Evolutionary conservation across 2,329 filamentous ascomycete species (phyloP).

Genomic region (Alternaria atra): DNA sequence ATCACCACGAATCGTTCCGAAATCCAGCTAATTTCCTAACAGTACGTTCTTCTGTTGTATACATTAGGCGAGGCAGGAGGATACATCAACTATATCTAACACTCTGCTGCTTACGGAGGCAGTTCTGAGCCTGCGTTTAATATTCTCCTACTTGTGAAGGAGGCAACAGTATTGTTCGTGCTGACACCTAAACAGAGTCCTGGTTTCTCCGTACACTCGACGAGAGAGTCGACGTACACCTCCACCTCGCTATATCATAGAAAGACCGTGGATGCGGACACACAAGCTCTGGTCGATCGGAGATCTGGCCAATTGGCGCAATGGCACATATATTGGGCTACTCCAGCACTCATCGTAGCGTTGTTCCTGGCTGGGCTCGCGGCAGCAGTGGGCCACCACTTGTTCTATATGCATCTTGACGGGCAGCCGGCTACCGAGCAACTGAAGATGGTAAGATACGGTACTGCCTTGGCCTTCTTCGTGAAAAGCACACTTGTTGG

Average conservation of each 20-base stretch:
- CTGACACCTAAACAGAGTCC: conserved; percentile 9
- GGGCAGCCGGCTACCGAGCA: conserved; percentile 43
- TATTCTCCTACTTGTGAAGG: too few species aligned
- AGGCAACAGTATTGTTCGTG: too few species aligned
- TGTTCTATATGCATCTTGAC: conserved; percentile 45
- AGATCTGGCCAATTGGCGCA: conserved; percentile 46
- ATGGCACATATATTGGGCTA: conserved; percentile 49
- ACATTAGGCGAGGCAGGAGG: too few species aligned
- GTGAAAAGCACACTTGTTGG: conserved; percentile 50
- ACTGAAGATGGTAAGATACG: conserved; percentile 47
- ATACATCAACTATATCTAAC: too few species aligned
- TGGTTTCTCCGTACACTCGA: conserved; percentile 23
- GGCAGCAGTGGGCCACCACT: conserved; percentile 48
- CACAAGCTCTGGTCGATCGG: conserved; percentile 44
- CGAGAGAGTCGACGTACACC: conserved; percentile 35
- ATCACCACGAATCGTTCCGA: too few species aligned
- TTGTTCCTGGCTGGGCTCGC: conserved; percentile 44
- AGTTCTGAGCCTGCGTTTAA: too few species aligned
- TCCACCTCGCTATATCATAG: conserved; percentile 34
- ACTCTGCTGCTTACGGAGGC: too few species aligned
- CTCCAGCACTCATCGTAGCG: conserved; percentile 38
- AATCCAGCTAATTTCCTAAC: too few species aligned
- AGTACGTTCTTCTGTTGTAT: too few species aligned
- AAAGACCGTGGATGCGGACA: conserved; percentile 42
- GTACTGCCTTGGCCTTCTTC: conserved; percentile 51